Base-by-base conservation (phyloP, 2,329 filamentous ascomycete genomes). In the Colletotrichum scovillei region DNA sequence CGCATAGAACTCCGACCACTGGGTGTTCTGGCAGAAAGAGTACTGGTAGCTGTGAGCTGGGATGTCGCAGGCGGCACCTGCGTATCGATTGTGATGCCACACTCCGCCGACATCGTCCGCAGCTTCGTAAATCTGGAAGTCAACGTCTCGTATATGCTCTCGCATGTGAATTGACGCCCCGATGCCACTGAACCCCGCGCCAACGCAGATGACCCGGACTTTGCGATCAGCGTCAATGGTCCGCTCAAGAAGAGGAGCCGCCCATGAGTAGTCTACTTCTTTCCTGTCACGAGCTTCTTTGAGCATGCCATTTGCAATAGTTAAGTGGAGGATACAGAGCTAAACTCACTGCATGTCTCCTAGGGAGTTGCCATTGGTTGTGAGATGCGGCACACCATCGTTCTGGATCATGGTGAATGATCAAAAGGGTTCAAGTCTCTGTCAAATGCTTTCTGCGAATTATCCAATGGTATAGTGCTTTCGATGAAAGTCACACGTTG, bases 51-150 rank as follows among this genome's bases (percentile, higher is more conserved):
- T 74, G 30, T 75, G 73, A 2, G 74, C 74, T 0, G 77, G 76
- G 26, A 78, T 78, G 30, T 79, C 77, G 30, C 76, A 76, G 16
- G 59, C 69, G 46, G 68, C 74, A 7, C 77, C 76, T 1, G 75
- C 76, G 35, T 79, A 78, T 11, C 75, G 55, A 30, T 77, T 77
- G 24, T 77, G 75, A 19, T 74, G 66, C 77, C 76, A 78, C 3
- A 75, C 75, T 12, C 79, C 79, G 1, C 76, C 76, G 9, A 77
- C 42, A 24, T 75, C 66, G 8, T 68, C 28, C 49, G 78, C 78
- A 75, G 78, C 77, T 26, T 80, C 78, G 67, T 79, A 80, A 66
- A 74, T 72, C n/a, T 76, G 73, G 1, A 77, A 52, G 8, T 77
- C 75, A 16, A 77, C 42, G 46, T 77, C 74, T 12, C 12, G 28